Percentiles rank a stretch among this genome's conserved stretches.
Evolutionary conservation across 305 asterid species (phyloP).

Genomic region (Rubia tinctorum): DNA sequence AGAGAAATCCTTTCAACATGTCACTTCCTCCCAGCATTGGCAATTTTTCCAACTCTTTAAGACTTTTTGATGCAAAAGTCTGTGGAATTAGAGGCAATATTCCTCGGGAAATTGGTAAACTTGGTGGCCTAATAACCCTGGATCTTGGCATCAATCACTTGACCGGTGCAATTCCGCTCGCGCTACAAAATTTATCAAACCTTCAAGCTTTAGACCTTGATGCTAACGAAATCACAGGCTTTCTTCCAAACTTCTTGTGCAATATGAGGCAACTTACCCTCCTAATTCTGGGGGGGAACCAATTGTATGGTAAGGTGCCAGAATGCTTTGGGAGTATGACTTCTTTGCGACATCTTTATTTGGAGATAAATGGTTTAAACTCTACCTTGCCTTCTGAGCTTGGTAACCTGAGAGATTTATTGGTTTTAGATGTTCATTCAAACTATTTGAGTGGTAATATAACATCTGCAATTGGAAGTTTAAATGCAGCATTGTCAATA

Average conservation of each 20-base stretch:
- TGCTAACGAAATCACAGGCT: conserved; percentile 19
- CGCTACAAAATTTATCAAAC: conserved; percentile 6
- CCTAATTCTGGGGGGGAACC: conserved; percentile 20
- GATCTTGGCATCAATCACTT: conserved; percentile 18
- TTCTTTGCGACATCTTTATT: conserved; percentile 16
- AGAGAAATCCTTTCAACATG: conserved; percentile 11
- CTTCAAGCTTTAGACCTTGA: conserved; percentile 23
- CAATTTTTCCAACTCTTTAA: conserved; percentile 25
- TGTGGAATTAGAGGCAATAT: conserved; percentile 19
- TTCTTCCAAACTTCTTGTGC: conserved; percentile 20
- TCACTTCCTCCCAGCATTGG: conserved; percentile 20
- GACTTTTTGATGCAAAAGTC: conserved; percentile 5
- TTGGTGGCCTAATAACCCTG: conserved; percentile 21
- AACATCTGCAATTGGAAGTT: conserved; percentile 23
- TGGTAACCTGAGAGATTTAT: conserved; percentile 17
- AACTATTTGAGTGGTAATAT: conserved; percentile 26
- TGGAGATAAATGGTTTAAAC: conserved; percentile 21
- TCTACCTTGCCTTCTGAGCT: conserved; percentile 20
- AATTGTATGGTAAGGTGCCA: conserved; percentile 24
- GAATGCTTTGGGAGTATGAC: conserved; percentile 28
- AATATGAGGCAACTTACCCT: conserved; percentile 16
- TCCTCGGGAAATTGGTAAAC: conserved; percentile 30
- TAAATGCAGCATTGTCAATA: conserved; percentile 17
- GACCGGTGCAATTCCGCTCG: conserved; percentile 18
- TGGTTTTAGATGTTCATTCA: conserved; percentile 15